These are phyloP conservation scores for Aureobasidium sp. DNA, from an alignment of 2,329 filamentous ascomycete genomes.

Conservation along the genomic window DNA sequence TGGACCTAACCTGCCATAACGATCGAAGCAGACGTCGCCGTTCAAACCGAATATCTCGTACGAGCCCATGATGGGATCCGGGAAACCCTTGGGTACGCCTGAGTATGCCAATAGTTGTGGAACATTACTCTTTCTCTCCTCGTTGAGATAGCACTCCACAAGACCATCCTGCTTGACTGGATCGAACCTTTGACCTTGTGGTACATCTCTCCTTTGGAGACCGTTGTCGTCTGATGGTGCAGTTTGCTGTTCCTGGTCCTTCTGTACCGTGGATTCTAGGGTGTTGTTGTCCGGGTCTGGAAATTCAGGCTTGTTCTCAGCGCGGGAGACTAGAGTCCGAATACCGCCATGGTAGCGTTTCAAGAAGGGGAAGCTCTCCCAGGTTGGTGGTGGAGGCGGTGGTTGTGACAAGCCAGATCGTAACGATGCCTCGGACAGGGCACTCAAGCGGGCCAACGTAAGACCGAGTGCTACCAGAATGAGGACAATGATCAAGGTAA, in stretches of 20 bases:
- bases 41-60: slow-evolving; percentile 71
- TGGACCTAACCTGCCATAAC: slow-evolving; percentile 77
- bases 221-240: slow-evolving; percentile 18
- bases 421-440: slow-evolving; percentile 41
- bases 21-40: slow-evolving; percentile 86
- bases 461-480: slow-evolving; percentile 70
- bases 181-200: slow-evolving; percentile 43
- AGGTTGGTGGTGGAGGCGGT: slow-evolving; percentile 59
- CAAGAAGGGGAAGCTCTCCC: slow-evolving; percentile 81
- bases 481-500: slow-evolving; percentile 63
- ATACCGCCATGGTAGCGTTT: slow-evolving; percentile 87
- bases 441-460: slow-evolving; percentile 51
- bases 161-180: slow-evolving; percentile 60
- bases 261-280: slow-evolving; percentile 32
- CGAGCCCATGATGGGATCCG: slow-evolving; percentile 76
- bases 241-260: slow-evolving; percentile 28
- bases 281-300: slow-evolving; percentile 57
- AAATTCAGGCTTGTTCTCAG: slow-evolving; percentile 71
- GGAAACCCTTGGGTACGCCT: slow-evolving; percentile 76
- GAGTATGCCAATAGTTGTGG: slow-evolving; percentile 66
- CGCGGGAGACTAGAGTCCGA: slow-evolving; percentile 56
- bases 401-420: slow-evolving; percentile 48
- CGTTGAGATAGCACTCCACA: slow-evolving; percentile 72
- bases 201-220: slow-evolving; percentile 26
- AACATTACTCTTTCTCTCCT: slow-evolving; percentile 53